phyloP scores from a whole-genome alignment of 805 yeast species.

The Spathaspora hagerdaliae region DNA sequence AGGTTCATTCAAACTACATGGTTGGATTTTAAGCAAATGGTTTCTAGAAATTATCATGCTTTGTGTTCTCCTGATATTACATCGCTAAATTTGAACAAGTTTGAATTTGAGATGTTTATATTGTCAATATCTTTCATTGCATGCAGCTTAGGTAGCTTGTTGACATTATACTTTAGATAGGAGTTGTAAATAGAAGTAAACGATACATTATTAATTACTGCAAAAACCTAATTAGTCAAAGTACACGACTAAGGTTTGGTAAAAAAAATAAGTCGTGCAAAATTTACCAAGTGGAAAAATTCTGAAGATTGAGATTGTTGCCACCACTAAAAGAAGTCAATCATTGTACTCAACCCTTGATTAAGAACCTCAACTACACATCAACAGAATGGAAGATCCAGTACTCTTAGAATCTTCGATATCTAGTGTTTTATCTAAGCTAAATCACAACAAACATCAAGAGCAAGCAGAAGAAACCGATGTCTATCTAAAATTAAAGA shows the following conservation, averaged over 20 bases:
- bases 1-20: slow-evolving; percentile 9
- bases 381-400: slow-evolving; percentile 29
- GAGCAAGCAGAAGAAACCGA: slow-evolving; percentile 44
- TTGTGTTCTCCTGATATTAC: slow-evolving; percentile 11
- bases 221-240: too few relatives aligned
- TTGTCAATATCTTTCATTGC: slow-evolving; percentile 12
- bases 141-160: slow-evolving; percentile 16
- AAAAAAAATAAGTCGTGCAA: background rate
- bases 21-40: slow-evolving; percentile 11
- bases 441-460: background rate
- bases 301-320: background rate
- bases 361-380: background rate
- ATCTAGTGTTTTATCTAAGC: slow-evolving; percentile 8
- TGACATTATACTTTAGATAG: slow-evolving; percentile 14
- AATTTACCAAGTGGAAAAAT: too few relatives aligned
- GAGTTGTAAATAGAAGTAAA: background rate
- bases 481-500: slow-evolving; percentile 79
- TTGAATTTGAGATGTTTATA: slow-evolving; percentile 17
- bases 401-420: slow-evolving; percentile 22
- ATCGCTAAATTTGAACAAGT: slow-evolving; percentile 16
- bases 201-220: too few relatives aligned
- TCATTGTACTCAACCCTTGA: background rate
- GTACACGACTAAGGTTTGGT: background rate
- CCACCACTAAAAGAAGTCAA: background rate
- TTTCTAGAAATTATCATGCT: slow-evolving; percentile 13